phyloP scores from a whole-genome alignment of 2,329 filamentous ascomycete species.

The Talaromyces sp. region DNA sequence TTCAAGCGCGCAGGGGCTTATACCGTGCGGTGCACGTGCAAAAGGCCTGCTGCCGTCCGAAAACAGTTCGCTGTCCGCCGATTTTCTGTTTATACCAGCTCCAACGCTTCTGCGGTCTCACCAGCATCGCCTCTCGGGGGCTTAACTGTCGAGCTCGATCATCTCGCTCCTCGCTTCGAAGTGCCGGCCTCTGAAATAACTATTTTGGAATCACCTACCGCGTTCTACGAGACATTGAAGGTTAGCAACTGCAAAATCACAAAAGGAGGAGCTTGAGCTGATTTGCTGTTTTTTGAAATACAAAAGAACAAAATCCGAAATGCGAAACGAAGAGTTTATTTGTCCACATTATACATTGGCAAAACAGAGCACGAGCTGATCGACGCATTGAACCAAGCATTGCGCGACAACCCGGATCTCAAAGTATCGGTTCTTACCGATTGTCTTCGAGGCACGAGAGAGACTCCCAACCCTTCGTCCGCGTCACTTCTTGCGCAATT shows the following conservation, averaged over 20 bases:
- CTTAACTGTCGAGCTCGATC: slow-evolving; percentile 73
- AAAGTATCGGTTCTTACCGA: slow-evolving; percentile 88
- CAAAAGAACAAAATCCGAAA: slow-evolving; percentile 71
- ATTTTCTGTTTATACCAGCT: slow-evolving; percentile 30
- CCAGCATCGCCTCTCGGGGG: slow-evolving; percentile 49
- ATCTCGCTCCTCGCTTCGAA: slow-evolving; percentile 84
- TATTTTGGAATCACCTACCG: slow-evolving; percentile 72
- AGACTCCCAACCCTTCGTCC: slow-evolving; percentile 78
- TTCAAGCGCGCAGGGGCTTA: slow-evolving; percentile 36
- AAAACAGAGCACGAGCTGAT: slow-evolving; percentile 89
- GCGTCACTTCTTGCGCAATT: slow-evolving; percentile 82
- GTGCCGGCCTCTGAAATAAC: slow-evolving; percentile 73
- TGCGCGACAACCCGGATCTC: slow-evolving; percentile 68
- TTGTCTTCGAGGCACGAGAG: slow-evolving; percentile 82
- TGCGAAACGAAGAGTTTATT: slow-evolving; percentile 74
- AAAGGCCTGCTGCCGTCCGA: slow-evolving; percentile 23
- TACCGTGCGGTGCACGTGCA: slow-evolving; percentile 29
- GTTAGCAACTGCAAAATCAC: slow-evolving; percentile 37
- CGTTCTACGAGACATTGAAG: slow-evolving; percentile 90
- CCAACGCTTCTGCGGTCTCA: slow-evolving; percentile 22
- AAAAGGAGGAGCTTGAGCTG: background rate
- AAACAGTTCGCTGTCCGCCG: slow-evolving; percentile 29
- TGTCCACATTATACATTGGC: slow-evolving; percentile 96
- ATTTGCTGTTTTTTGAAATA: background rate
- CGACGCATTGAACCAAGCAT: slow-evolving; percentile 66